Percentiles rank a stretch among this genome's conserved stretches.
phyloP scores from a whole-genome alignment of 2,329 filamentous ascomycete species.

The Phialocephala subalpina region DNA sequence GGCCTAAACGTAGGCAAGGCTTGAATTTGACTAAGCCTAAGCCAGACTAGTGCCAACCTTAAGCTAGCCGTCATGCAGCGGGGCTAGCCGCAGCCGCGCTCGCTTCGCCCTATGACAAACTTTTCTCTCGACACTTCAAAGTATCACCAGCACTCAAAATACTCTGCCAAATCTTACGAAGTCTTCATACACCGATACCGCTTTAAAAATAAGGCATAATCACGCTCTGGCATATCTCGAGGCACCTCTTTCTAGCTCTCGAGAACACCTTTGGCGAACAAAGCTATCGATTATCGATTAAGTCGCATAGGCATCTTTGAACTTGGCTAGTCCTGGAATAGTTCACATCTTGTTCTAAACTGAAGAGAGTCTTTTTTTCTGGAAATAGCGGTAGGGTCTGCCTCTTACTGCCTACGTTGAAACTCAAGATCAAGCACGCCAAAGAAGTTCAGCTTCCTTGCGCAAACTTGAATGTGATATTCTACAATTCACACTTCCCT shows the following conservation, averaged over 20 bases:
- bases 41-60: not conserved
- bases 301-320: not conserved
- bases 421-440: not conserved
- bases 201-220: no score
- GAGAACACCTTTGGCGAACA: not conserved
- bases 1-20: not conserved
- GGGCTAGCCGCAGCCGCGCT: not conserved
- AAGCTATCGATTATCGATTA: not conserved
- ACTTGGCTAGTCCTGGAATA: not conserved
- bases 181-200: no score
- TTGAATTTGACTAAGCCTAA: not conserved
- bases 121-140: not conserved
- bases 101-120: conserved; percentile 6
- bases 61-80: not conserved
- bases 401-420: not conserved
- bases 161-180: not conserved
- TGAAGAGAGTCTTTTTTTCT: not conserved
- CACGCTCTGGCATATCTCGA: not conserved
- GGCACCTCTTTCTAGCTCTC: not conserved
- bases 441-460: not conserved
- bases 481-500: not conserved
- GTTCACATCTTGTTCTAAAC: not conserved
- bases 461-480: conserved; percentile 3
- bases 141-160: not conserved
- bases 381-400: conserved; percentile 3